Conservation (phyloP, 768 basidiomycete genomes). For the Infundibulicybe gibba region DNA sequence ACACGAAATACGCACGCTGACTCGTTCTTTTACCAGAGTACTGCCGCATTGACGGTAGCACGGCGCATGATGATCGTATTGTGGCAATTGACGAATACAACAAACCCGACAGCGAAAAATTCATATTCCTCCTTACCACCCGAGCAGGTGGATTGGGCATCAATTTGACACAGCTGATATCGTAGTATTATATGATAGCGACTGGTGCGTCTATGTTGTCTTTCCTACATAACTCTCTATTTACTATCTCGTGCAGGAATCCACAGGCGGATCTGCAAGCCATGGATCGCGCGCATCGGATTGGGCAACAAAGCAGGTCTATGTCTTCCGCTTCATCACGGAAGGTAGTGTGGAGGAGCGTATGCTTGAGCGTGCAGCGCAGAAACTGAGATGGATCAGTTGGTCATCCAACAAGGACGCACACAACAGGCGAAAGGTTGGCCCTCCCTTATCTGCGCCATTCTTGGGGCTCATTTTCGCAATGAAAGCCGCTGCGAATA, state of each 20-base stretch:
- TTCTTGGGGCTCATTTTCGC: constrained; percentile 2
- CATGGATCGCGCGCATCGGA: constrained; percentile 97
- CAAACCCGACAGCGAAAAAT: constrained; percentile 89
- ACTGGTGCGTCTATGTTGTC: constrained; percentile 60
- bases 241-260: constrained; percentile 55
- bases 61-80: constrained; percentile 96
- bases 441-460: constrained; percentile 11
- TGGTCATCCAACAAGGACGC: constrained; percentile 95
- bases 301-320: constrained; percentile 98
- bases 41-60: constrained; percentile 94
- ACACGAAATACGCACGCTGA: constrained; percentile 1
- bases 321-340: constrained; percentile 95
- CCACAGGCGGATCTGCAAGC: constrained; percentile 99
- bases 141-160: constrained; percentile 97
- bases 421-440: constrained; percentile 75
- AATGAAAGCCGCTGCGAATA: constrained; percentile 77
- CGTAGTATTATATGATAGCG: constrained; percentile 93
- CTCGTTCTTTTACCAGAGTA: constrained; percentile 55
- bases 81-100: constrained; percentile 97
- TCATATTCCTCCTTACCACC: constrained; percentile 94
- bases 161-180: constrained; percentile 91
- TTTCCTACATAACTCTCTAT: neutral
- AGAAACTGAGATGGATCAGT: constrained; percentile 93
- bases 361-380: constrained; percentile 91
- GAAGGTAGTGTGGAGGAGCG: constrained; percentile 95